Evolutionary conservation across 1,284 basidiomycete species (phyloP), one percentile per base, ranked within the genome.

Genomic region (Rhodotorula sp.): DNA sequence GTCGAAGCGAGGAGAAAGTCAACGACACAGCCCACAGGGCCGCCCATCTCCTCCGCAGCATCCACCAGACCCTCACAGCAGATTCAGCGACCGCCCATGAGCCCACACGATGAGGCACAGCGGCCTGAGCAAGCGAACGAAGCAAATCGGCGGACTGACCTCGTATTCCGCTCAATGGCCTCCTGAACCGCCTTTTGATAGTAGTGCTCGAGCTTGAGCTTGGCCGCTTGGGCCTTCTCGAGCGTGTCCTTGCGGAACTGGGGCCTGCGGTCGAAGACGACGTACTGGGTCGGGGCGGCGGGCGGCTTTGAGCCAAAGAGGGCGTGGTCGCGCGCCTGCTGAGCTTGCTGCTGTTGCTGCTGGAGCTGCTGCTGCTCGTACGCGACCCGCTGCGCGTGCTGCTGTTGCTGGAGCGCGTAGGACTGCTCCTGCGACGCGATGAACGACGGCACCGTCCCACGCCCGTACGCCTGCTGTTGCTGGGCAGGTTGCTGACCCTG

Each of bases 121-220:
- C 11, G 59, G 31, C 8, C 48, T 60, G 6, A 52, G 58, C 30
- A 28, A 44, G 26, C n/a, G 26, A 28, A 31, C 34, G 55, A 56
- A 13, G 4, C n/a, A 15, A 28, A 37, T 8, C 34, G 34, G 26
- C 8, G 28, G 2, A 76, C 84, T 68, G 76, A 91, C 90, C 92
- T 85, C 64, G 87, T 85, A 78, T 94, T 94, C 63, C 93, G 84
- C 77, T 93, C 91, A 52, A 96, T 89, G 40, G 93, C 92, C 67
- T 90, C 87, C 80, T 94, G 91, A 37, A 96, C 92, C 2, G 90
- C 89, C 68, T 97, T 89, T 82, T 97, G 97, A 86, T 99, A 99
- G 82, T 90, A 96, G 71, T 95, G 91, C 82, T 97, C 95, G 64
- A 99, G 87, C 82, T 97, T 97, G 80, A 98, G 87, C 81, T 98